A percentile compares a stretch with the other conserved stretches of the same genome.
Conservation (phyloP, 352 stramenopile species). For the Peronospora tabacina region DNA sequence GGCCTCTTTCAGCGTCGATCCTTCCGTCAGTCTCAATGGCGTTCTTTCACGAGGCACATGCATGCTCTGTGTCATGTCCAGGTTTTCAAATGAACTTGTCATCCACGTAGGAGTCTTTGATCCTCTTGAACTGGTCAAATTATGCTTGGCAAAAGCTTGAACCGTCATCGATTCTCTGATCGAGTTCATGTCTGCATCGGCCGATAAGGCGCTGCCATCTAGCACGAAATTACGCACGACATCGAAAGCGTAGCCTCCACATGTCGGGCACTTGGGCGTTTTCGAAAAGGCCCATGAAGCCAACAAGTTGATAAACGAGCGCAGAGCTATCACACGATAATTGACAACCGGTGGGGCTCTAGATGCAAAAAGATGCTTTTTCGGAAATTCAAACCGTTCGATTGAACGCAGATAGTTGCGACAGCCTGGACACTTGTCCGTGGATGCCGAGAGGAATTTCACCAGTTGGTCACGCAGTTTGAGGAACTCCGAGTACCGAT, state of each 20-base stretch:
- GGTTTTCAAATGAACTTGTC: constrained; percentile 26
- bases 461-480: constrained; percentile 62
- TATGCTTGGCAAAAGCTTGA: constrained; percentile 40
- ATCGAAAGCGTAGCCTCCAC: constrained; percentile 71
- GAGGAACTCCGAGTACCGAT: constrained; percentile 82
- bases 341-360: constrained; percentile 69
- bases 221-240: constrained; percentile 75
- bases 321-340: constrained; percentile 77
- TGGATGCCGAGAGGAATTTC: constrained; percentile 63
- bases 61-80: constrained; percentile 33
- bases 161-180: constrained; percentile 61
- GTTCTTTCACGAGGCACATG: constrained; percentile 8
- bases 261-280: constrained; percentile 77
- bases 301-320: constrained; percentile 77
- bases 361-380: constrained; percentile 82
- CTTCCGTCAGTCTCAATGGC: constrained; percentile 3
- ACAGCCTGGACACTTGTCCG: constrained; percentile 72
- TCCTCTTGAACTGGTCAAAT: constrained; percentile 21
- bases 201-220: constrained; percentile 42
- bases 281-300: constrained; percentile 78
- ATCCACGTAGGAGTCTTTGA: constrained; percentile 47
- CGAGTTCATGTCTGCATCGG: constrained; percentile 55
- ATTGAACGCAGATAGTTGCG: constrained; percentile 74
- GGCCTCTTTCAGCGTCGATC: constrained; percentile 3
- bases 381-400: constrained; percentile 75